These are phyloP conservation scores for Cadophora malorum DNA, from an alignment of 2,329 filamentous ascomycete species.

Conservation along the genomic window DNA sequence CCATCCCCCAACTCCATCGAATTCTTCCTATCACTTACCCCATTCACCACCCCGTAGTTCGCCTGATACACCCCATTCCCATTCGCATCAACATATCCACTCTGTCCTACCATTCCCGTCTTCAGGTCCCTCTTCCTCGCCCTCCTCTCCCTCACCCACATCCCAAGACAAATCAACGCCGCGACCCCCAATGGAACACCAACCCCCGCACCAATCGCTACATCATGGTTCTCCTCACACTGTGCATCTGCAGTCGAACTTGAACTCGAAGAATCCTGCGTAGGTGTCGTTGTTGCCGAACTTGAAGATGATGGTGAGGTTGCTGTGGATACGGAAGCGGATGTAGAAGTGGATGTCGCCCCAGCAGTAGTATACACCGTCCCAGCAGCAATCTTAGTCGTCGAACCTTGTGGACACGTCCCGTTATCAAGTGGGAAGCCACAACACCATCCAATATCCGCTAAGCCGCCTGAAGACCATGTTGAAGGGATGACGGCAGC, in stretches of 20 bases:
- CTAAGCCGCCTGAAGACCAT: not conserved
- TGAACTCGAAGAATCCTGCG: too few relatives aligned
- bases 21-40: not conserved
- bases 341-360: not conserved
- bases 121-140: not conserved
- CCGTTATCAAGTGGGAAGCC: conserved; percentile 16
- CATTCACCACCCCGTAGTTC: not conserved
- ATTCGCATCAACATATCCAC: not conserved
- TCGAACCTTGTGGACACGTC: conserved; percentile 6
- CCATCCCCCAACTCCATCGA: conserved; percentile 4
- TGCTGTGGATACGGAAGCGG: not conserved
- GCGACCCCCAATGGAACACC: conserved; percentile 15
- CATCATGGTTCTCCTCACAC: conserved; percentile 16
- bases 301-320: not conserved
- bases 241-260: not conserved
- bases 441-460: conserved; percentile 20
- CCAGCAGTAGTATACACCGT: conserved; percentile 9
- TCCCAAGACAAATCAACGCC: not conserved
- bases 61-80: not conserved
- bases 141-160: conserved; percentile 23
- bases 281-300: not conserved
- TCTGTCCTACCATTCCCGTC: not conserved
- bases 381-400: conserved; percentile 6
- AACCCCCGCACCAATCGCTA: conserved; percentile 17
- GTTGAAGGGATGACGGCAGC: not conserved